Conservation (phyloP, 1,284 basidiomycete species). For the Ustilago esculenta region DNA sequence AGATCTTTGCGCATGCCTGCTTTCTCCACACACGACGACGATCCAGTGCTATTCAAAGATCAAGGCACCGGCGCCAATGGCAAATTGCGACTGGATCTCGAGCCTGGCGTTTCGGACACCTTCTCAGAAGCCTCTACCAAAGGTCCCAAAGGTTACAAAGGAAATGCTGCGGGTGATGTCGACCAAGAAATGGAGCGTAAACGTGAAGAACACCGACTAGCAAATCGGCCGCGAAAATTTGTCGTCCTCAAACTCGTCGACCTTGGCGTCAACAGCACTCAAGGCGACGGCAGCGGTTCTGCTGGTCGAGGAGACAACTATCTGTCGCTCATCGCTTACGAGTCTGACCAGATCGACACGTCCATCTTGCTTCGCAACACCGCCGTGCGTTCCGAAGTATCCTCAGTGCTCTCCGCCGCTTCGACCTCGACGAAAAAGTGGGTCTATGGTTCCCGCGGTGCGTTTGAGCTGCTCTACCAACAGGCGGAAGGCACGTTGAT, state of each 20-base stretch:
- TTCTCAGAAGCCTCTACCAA: conserved; percentile 6
- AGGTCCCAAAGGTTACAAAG: neutral
- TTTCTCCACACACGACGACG: conserved; percentile 10
- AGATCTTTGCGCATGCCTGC: neutral
- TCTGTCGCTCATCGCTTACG: conserved; percentile 84
- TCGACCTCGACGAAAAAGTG: conserved; percentile 72
- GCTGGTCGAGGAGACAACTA: conserved; percentile 80
- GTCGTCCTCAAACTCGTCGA: conserved; percentile 86
- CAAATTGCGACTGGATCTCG: conserved; percentile 28
- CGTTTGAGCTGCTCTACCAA: conserved; percentile 86
- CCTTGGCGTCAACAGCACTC: conserved; percentile 74
- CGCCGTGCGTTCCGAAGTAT: conserved; percentile 23
- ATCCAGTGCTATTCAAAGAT: conserved; percentile 34
- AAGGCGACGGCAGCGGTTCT: conserved; percentile 61
- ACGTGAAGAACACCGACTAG: conserved; percentile 37
- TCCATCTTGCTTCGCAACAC: conserved; percentile 8
- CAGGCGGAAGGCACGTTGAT: conserved; percentile 87
- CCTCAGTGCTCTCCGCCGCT: conserved; percentile 7
- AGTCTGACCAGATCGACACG: conserved; percentile 75
- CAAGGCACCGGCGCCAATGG: conserved; percentile 9
- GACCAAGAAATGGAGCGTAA: conserved; percentile 69
- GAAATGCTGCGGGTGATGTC: conserved; percentile 65
- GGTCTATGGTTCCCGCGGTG: conserved; percentile 87
- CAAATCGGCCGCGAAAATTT: conserved; percentile 76
- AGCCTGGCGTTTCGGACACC: conserved; percentile 26